Base-by-base conservation (phyloP, 768 basidiomycete species). In the Flagelloscypha sp. region DNA sequence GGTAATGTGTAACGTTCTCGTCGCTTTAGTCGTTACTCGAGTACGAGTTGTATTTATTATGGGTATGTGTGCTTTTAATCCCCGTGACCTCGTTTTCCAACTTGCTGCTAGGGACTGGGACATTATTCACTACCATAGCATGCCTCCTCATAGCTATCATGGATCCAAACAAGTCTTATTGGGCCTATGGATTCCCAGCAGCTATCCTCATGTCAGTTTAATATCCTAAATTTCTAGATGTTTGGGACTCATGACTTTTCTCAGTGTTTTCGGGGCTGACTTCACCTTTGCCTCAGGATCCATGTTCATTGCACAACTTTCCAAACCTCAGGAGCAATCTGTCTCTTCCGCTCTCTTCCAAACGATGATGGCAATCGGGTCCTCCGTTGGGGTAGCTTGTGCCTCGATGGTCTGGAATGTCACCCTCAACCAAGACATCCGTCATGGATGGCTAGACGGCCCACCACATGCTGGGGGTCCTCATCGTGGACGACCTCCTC, bases 121-220 rank as follows among this genome's bases (percentile, higher is more conserved):
- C 79, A 0, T 33, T 70, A 5, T 50, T 77, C 22, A 85, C 85
- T 1, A 63, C 65, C 4, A 33, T 54, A 6, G 79, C 80, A 0
- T 69, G 66, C 40, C 55, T 86, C 7, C 57, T 86, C 3, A 83
- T 86, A 46, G 84, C 84, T 2, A 43, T 82, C 2, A 81, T 86
- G 42, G 44, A 71, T 17, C 70, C 79, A 0, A 42, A 53, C 0
- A 61, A 60, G 6, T 56, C 75, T 1, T 88, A 78, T 45, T 88
- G 85, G 86, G 80, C 79, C 1, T 81, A 67, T 39, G 76, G 74
- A 5, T 88, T 88, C 55, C 81, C 84, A 0, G 70, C 78, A 1
- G 69, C 81, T 0, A 56, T 74, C 25, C 38, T 81, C n/a, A n/a
- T n/a, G n/a, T n/a, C n/a, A n/a, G n/a, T n/a, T n/a, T n/a, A n/a